Percentiles rank a stretch among this genome's conserved stretches.
Evolutionary conservation across 768 basidiomycete species (phyloP).

Genomic region (Dentipellis fragilis): DNA sequence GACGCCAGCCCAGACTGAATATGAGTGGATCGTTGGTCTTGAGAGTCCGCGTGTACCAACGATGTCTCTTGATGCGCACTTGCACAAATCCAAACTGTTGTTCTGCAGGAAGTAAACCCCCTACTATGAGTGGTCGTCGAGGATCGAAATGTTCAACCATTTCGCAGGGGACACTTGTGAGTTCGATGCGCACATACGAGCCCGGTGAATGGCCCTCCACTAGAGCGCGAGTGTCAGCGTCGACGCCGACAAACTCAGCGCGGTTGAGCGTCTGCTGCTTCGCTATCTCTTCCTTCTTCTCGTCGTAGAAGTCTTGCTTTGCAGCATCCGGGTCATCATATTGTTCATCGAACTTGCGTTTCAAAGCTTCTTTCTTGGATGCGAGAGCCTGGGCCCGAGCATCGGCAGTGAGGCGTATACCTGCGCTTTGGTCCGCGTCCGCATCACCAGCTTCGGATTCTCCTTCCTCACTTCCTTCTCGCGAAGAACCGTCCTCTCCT

Average conservation of each 20-base stretch:
- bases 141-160: constrained; percentile 92
- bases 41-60: constrained; percentile 85
- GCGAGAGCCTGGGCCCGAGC: constrained; percentile 48
- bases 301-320: constrained; percentile 82
- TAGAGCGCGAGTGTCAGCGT: constrained; percentile 65
- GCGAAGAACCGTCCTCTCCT: background rate
- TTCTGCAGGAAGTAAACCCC: constrained; percentile 83
- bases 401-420: constrained; percentile 22
- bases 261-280: constrained; percentile 74
- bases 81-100: constrained; percentile 91
- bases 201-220: constrained; percentile 91
- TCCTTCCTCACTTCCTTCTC: constrained; percentile 27
- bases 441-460: constrained; percentile 30
- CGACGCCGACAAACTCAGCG: constrained; percentile 75
- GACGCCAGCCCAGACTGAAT: constrained; percentile 93
- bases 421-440: constrained; percentile 19
- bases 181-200: constrained; percentile 86
- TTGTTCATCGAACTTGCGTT: constrained; percentile 93
- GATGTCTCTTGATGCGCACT: constrained; percentile 91
- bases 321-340: constrained; percentile 82
- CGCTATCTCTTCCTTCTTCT: constrained; percentile 87
- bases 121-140: constrained; percentile 81
- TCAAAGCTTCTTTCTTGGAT: constrained; percentile 83
- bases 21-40: constrained; percentile 98
- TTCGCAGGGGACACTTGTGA: constrained; percentile 78